Percentiles rank a stretch among this genome's conserved stretches.
These are phyloP conservation scores for Cutaneotrichosporon arboriforme DNA, from an alignment of 1,284 basidiomycete genomes.

Conservation along the genomic window DNA sequence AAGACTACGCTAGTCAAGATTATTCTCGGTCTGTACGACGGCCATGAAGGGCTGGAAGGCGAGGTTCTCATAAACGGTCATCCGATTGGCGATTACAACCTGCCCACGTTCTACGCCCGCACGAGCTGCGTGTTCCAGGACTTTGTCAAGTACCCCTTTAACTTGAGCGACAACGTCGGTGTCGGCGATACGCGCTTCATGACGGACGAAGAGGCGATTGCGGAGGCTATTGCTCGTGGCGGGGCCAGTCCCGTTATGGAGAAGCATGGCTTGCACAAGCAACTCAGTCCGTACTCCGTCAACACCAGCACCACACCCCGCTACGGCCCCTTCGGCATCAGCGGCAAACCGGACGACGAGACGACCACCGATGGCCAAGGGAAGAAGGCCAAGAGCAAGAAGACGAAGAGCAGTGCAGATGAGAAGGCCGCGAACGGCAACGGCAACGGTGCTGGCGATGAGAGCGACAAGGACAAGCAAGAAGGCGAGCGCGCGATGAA, in stretches of 20 bases:
- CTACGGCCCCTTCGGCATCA: too few species aligned
- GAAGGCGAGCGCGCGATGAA: neutral
- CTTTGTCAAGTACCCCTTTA: slow-evolving; percentile 68
- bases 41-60: slow-evolving; percentile 44
- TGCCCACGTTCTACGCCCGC: slow-evolving; percentile 60
- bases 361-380: neutral
- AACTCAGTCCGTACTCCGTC: slow-evolving; percentile 3
- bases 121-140: slow-evolving; percentile 71
- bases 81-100: slow-evolving; percentile 38
- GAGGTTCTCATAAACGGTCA: slow-evolving; percentile 61
- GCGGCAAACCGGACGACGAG: too few species aligned
- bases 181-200: slow-evolving; percentile 57
- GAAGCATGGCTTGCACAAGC: slow-evolving; percentile 17
- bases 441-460: neutral
- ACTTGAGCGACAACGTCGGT: slow-evolving; percentile 70
- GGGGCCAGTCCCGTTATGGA: slow-evolving; percentile 52
- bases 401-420: neutral
- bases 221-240: slow-evolving; percentile 60
- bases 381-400: neutral
- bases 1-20: slow-evolving; percentile 54
- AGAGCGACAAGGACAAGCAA: too few species aligned
- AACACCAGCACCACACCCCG: too few species aligned
- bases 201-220: slow-evolving; percentile 50
- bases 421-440: neutral
- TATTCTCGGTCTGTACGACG: slow-evolving; percentile 63